Percentiles rank a stretch among this genome's conserved stretches.
Conservation (phyloP, 2,329 filamentous ascomycete species). For the Botrytis squamosa region DNA sequence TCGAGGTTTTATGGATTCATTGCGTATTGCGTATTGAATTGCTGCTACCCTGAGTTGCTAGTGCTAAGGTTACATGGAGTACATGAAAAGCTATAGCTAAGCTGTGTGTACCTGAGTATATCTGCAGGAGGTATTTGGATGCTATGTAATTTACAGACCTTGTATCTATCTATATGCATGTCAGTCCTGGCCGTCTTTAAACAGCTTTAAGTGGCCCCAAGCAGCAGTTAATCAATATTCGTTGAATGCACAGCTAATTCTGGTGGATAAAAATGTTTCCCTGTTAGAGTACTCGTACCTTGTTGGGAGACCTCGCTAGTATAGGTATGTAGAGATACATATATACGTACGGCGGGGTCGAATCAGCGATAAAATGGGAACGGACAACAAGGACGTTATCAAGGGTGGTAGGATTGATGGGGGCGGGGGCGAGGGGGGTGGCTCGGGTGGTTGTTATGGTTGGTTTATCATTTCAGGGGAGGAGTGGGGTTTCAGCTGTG, state of each 20-base stretch:
- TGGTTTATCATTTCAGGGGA: neutral
- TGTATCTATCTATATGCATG: neutral
- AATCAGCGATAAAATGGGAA: neutral
- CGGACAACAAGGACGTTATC: neutral
- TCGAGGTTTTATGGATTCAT: neutral
- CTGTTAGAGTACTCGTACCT: neutral
- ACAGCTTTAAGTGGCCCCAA: neutral
- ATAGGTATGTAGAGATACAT: neutral
- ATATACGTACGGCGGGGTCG: neutral
- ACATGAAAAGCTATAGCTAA: neutral
- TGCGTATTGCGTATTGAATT: neutral
- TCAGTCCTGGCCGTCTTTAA: neutral
- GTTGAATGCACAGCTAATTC: neutral
- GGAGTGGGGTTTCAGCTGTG: neutral
- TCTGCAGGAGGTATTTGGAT: neutral
- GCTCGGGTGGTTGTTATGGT: neutral
- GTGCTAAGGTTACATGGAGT: neutral
- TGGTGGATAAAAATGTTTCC: neutral
- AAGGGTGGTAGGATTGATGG: neutral
- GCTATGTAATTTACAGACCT: neutral
- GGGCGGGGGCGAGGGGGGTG: neutral
- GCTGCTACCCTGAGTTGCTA: neutral
- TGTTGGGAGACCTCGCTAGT: neutral
- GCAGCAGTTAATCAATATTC: neutral
- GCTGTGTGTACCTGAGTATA: neutral